phyloP scores from a whole-genome alignment of 306 rosid species.

The Sphenostylis stenocarpa region DNA sequence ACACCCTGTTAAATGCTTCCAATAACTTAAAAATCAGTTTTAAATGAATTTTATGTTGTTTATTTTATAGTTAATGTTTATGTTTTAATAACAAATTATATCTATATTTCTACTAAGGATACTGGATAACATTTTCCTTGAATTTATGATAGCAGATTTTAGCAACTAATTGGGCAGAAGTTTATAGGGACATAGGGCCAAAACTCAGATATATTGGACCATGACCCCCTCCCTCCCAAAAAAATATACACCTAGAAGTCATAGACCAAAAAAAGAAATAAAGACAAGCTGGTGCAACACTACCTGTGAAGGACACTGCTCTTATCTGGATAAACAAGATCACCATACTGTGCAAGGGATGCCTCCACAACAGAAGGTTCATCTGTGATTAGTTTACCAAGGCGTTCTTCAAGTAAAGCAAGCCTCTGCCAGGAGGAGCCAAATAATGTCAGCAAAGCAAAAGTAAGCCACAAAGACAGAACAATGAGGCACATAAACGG shows the following conservation, averaged over 20 bases:
- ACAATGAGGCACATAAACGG: slow-evolving; percentile 2
- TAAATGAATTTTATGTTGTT: not conserved
- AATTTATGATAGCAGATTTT: not conserved
- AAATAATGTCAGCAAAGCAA: slow-evolving; percentile 29
- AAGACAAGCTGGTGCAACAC: slow-evolving; percentile 36
- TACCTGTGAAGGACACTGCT: slow-evolving; percentile 76
- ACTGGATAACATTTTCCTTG: not conserved
- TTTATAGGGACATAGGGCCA: slow-evolving; percentile 10
- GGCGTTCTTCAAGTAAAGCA: slow-evolving; percentile 76
- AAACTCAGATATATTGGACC: not conserved
- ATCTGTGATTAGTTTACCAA: slow-evolving; percentile 77
- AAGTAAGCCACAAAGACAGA: slow-evolving; percentile 23
- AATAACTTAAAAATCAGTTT: not conserved
- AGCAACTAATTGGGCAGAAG: not conserved
- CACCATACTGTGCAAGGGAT: slow-evolving; percentile 86
- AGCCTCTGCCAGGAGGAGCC: slow-evolving; percentile 63
- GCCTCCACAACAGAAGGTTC: slow-evolving; percentile 77
- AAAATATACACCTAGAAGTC: not conserved
- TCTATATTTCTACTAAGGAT: not conserved
- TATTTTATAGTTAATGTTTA: not conserved
- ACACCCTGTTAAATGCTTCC: not conserved
- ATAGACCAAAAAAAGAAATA: slow-evolving; percentile 13
- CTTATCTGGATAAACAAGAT: slow-evolving; percentile 80
- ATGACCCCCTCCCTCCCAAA: not conserved
- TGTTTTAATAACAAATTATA: not conserved